Conservation (phyloP, 257 asterid species). For the Orobanche coerulescens region DNA sequence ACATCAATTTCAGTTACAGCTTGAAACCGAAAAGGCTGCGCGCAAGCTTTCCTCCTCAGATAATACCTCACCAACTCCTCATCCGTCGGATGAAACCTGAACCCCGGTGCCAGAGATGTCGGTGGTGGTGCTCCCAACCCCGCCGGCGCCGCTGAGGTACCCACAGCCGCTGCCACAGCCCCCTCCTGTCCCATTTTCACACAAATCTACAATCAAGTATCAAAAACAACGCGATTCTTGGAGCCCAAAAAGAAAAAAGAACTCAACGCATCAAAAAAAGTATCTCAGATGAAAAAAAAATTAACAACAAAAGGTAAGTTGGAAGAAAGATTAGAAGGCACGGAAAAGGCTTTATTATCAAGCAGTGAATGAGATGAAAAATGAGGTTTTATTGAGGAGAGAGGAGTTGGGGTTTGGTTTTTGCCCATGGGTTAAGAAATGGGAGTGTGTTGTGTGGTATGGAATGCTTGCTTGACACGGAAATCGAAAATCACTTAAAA, state of each 20-base stretch:
- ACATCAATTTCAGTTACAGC: conserved; percentile 91
- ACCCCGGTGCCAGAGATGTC: conserved; percentile 88
- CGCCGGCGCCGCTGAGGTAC: conserved; percentile 29
- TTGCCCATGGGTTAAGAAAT: conserved; percentile 53
- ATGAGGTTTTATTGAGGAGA: conserved; percentile 20
- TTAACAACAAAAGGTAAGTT: conserved; percentile 26
- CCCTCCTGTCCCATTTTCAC: conserved; percentile 47
- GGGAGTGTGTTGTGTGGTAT: conserved; percentile 26
- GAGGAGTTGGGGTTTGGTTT: conserved; percentile 27
- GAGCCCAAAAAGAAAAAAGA: conserved; percentile 17
- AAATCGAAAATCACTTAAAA: conserved; percentile 69
- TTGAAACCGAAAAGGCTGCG: conserved; percentile 70
- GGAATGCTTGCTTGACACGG: conserved; percentile 99
- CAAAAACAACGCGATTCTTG: conserved; percentile 8
- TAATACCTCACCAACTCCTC: conserved; percentile 89
- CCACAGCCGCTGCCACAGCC: conserved; percentile 23
- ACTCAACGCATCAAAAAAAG: conserved; percentile 17
- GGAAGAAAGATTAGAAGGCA: conserved; percentile 48
- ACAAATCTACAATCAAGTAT: neutral
- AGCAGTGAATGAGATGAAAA: conserved; percentile 9
- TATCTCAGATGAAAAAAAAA: conserved; percentile 4
- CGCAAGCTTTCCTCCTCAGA: conserved; percentile 75
- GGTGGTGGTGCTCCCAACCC: conserved; percentile 46
- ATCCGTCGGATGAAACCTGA: conserved; percentile 93
- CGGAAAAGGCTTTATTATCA: conserved; percentile 34